Evolutionary conservation across 208 protist genomes (phyloP).

Genomic region (Acanthamoeba rhysodes): DNA sequence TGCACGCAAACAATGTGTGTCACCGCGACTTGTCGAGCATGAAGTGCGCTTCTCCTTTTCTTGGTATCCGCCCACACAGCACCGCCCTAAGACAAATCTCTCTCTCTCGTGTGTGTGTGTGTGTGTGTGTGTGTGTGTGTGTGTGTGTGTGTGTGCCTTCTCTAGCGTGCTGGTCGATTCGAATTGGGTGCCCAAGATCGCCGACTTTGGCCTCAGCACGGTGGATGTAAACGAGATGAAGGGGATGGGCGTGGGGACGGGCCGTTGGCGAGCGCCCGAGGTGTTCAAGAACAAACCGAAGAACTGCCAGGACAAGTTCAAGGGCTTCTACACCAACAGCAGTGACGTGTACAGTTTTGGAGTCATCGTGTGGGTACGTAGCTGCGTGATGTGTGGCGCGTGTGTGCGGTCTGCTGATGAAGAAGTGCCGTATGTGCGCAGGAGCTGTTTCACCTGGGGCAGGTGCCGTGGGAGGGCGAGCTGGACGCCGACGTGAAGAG

Average conservation of each 20-base stretch:
- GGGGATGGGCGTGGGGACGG: slow-evolving; percentile 53
- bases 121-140: background rate
- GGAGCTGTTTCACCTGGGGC: slow-evolving; percentile 69
- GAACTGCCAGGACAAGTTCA: slow-evolving; percentile 12
- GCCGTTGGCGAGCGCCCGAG: slow-evolving; percentile 41
- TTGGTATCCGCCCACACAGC: too few relatives aligned
- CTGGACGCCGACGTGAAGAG: slow-evolving; percentile 49
- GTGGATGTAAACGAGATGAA: slow-evolving; percentile 35
- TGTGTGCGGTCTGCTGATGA: background rate
- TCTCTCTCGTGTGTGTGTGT: background rate
- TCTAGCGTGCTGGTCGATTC: slow-evolving; percentile 15
- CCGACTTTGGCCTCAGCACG: slow-evolving; percentile 24
- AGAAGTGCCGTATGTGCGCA: background rate
- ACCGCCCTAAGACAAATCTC: too few relatives aligned
- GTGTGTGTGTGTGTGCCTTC: background rate
- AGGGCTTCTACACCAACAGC: slow-evolving; percentile 62
- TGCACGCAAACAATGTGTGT: slow-evolving; percentile 35
- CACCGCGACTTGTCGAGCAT: slow-evolving; percentile 41
- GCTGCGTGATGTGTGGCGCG: background rate
- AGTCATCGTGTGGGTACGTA: slow-evolving; percentile 28
- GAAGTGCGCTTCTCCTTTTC: background rate
- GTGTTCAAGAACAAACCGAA: slow-evolving; percentile 57
- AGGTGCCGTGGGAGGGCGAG: slow-evolving; percentile 72
- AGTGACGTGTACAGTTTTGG: slow-evolving; percentile 64
- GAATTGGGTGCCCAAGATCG: slow-evolving; percentile 58